A percentile compares a stretch with the other conserved stretches of the same genome.
Conservation (phyloP, 2,329 filamentous ascomycete genomes). For the Bipolaris cookei region DNA sequence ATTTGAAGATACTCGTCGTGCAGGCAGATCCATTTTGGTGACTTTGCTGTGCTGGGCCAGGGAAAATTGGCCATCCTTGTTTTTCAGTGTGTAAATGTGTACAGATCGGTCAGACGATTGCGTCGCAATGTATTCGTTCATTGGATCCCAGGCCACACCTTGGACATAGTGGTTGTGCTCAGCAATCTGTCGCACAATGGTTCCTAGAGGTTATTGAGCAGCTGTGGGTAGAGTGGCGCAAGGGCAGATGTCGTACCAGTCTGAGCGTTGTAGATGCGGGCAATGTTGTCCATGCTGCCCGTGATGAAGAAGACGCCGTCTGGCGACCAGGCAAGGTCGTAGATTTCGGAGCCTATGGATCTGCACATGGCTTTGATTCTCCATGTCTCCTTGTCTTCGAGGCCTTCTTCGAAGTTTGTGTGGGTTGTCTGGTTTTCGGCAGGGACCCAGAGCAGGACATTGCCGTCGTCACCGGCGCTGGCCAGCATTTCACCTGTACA, state of each 20-base stretch:
- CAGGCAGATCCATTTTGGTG: conserved; percentile 91
- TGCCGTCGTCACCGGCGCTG: conserved; percentile 95
- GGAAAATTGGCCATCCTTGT: conserved; percentile 94
- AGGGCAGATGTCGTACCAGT: conserved; percentile 66
- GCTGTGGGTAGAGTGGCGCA: conserved; percentile 12
- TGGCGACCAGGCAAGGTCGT: conserved; percentile 98
- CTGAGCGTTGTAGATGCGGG: conserved; percentile 92
- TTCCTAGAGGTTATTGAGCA: conserved; percentile 36
- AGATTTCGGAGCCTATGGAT: conserved; percentile 93
- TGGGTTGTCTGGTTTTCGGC: conserved; percentile 73
- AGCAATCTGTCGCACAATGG: conserved; percentile 81
- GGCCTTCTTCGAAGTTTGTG: conserved; percentile 79
- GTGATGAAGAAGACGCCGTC: conserved; percentile 96
- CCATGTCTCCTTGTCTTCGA: conserved; percentile 97
- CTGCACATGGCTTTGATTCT: conserved; percentile 97
- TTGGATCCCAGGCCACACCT: conserved; percentile 95
- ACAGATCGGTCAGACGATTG: conserved; percentile 98
- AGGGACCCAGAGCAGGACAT: conserved; percentile 94
- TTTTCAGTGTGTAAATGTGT: conserved; percentile 95
- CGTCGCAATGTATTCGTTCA: conserved; percentile 97
- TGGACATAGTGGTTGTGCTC: conserved; percentile 99
- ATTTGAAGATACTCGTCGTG: conserved; percentile 84
- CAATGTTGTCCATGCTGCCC: conserved; percentile 98
- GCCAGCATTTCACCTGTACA: conserved; percentile 83
- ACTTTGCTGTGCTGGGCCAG: conserved; percentile 79